Evolutionary conservation across 148 eudicot species (phyloP).

Genomic region (Hydrangea macrophylla): DNA sequence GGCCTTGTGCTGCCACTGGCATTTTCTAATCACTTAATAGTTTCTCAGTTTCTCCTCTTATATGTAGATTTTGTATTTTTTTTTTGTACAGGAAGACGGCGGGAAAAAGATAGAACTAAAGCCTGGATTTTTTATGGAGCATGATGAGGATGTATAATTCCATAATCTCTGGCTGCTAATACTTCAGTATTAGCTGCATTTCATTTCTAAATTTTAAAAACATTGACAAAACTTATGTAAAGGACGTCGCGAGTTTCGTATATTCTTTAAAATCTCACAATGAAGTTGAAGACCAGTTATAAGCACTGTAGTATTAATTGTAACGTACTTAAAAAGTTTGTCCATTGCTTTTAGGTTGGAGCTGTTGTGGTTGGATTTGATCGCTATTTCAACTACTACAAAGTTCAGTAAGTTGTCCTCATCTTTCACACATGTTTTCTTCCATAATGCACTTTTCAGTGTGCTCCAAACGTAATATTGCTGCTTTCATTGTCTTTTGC

Average conservation of each 20-base stretch:
- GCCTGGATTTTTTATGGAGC: slow-evolving; percentile 92
- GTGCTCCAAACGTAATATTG: background rate
- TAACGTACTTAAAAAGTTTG: slow-evolving; percentile 6
- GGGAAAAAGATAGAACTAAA: slow-evolving; percentile 85
- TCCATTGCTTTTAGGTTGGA: slow-evolving; percentile 62
- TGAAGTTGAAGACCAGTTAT: background rate
- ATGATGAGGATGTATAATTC: slow-evolving; percentile 64
- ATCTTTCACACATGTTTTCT: background rate
- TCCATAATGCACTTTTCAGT: background rate
- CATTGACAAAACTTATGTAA: background rate
- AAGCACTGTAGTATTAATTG: background rate
- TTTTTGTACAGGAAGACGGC: slow-evolving; percentile 78
- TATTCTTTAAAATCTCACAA: too few species aligned
- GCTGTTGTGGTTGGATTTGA: slow-evolving; percentile 99
- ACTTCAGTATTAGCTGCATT: background rate
- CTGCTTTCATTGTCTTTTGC: background rate
- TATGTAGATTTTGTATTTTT: slow-evolving; percentile 7
- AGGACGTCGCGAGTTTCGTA: background rate
- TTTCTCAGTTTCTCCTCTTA: background rate
- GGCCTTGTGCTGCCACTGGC: background rate
- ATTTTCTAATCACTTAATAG: background rate
- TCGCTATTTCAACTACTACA: slow-evolving; percentile 90
- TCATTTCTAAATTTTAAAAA: background rate
- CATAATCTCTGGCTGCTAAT: slow-evolving; percentile 12
- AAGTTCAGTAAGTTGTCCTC: slow-evolving; percentile 75